A percentile compares a stretch with the other conserved stretches of the same genome.
Conservation (phyloP, 768 basidiomycete genomes). For the Podaxis sp. region DNA sequence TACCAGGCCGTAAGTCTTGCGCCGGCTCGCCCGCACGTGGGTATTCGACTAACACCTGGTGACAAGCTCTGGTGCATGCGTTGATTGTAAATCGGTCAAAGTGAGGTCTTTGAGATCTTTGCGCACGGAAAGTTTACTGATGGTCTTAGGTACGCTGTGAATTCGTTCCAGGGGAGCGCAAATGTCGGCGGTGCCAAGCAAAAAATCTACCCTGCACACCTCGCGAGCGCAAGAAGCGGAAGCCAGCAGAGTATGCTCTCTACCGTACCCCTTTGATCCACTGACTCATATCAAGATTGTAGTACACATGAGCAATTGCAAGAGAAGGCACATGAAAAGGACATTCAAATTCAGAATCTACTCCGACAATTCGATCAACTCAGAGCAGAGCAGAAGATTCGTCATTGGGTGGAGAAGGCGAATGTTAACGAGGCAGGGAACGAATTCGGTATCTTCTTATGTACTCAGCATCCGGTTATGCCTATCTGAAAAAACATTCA, state of each 20-base stretch:
- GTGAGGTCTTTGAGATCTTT: constrained; percentile 23
- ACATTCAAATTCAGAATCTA: constrained; percentile 43
- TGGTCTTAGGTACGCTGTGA: constrained; percentile 48
- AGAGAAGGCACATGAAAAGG: constrained; percentile 42
- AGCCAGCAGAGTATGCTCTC: constrained; percentile 49
- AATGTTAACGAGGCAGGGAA: constrained; percentile 19
- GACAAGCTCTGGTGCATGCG: constrained; percentile 48
- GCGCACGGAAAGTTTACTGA: not conserved
- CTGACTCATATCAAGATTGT: not conserved
- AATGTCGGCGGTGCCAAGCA: constrained; percentile 47
- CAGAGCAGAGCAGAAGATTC: constrained; percentile 37
- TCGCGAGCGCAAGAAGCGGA: constrained; percentile 53
- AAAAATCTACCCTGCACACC: constrained; percentile 45
- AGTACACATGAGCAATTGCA: constrained; percentile 57
- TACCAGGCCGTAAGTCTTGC: constrained; percentile 8
- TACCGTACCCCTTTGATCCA: not conserved
- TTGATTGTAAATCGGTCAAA: constrained; percentile 58
- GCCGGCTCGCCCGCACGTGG: too few species aligned
- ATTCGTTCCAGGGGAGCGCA: constrained; percentile 40
- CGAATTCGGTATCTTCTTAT: constrained; percentile 1
- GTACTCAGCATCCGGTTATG: not conserved
- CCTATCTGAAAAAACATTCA: not conserved
- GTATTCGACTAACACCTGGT: not conserved
- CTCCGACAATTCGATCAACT: constrained; percentile 42
- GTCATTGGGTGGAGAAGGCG: constrained; percentile 37